Conservation (phyloP, 1,139 yeast genomes). For the Geotrichum candidum region DNA sequence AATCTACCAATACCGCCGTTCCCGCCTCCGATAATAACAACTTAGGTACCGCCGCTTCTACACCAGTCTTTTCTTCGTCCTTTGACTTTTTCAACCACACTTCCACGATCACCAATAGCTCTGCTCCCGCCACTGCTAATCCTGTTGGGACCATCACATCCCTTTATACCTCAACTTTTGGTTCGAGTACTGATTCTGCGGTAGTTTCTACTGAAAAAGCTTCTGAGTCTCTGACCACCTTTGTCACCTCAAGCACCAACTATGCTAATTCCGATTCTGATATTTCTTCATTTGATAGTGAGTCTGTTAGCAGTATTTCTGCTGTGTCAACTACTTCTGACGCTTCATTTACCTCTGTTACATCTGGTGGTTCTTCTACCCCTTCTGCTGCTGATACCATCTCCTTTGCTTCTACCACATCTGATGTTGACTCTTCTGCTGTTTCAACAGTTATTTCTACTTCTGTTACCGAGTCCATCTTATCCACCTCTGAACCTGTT, state of each 20-base stretch:
- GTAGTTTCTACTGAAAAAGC: background rate
- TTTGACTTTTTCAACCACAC: background rate
- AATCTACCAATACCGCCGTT: constrained; percentile 7
- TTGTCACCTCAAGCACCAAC: background rate
- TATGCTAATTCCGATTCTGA: background rate
- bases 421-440: constrained; percentile 4
- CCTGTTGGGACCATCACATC: background rate
- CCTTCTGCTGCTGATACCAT: background rate
- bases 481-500: constrained; percentile 1
- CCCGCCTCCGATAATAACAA: constrained; percentile 8
- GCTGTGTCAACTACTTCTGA: background rate
- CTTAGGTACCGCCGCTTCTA: constrained; percentile 7
- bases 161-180: background rate
- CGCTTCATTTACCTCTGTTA: background rate
- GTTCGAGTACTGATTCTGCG: background rate
- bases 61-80: constrained; percentile 1
- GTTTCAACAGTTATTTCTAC: background rate
- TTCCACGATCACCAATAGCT: background rate
- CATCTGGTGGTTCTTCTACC: background rate
- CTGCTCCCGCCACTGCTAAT: background rate
- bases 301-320: background rate
- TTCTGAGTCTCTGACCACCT: background rate
- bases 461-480: background rate
- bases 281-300: background rate
- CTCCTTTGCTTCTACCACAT: constrained; percentile 6